phyloP scores from a whole-genome alignment of 768 basidiomycete genomes.

The Cystobasidium tubakii region DNA sequence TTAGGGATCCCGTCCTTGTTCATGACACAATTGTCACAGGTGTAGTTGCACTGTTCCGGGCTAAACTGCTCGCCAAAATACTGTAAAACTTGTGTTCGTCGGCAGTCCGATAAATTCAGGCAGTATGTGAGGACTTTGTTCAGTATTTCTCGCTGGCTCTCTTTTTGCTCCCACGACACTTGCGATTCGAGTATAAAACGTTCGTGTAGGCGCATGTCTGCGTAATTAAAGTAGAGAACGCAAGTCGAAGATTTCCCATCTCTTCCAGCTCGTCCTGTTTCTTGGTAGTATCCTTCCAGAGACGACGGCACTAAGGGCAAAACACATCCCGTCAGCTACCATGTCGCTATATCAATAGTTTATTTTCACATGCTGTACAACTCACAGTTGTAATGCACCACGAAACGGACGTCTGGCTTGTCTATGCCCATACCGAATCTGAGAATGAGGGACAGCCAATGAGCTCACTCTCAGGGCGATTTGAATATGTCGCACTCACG shows the following conservation, averaged over 20 bases:
- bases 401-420: constrained; percentile 72
- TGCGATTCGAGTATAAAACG: constrained; percentile 46
- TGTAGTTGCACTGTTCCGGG: constrained; percentile 58
- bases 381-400: constrained; percentile 70
- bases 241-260: constrained; percentile 80
- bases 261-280: constrained; percentile 92
- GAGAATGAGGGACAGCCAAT: constrained; percentile 30
- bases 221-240: constrained; percentile 66
- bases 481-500: constrained; percentile 52
- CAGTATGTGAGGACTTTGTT: constrained; percentile 72
- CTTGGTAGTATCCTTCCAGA: constrained; percentile 68
- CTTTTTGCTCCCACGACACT: constrained; percentile 57
- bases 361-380: too few species aligned
- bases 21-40: constrained; percentile 75
- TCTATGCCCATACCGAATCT: constrained; percentile 98
- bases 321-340: neutral
- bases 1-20: constrained; percentile 53
- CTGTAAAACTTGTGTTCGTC: constrained; percentile 76
- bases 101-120: constrained; percentile 72
- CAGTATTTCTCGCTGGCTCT: constrained; percentile 63
- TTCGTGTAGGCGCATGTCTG: constrained; percentile 52
- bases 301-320: constrained; percentile 59
- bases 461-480: neutral
- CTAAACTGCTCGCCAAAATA: constrained; percentile 82
- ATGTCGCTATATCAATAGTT: too few species aligned